Conservation (phyloP, 306 rosid genomes). For the Carpinus viminea region DNA sequence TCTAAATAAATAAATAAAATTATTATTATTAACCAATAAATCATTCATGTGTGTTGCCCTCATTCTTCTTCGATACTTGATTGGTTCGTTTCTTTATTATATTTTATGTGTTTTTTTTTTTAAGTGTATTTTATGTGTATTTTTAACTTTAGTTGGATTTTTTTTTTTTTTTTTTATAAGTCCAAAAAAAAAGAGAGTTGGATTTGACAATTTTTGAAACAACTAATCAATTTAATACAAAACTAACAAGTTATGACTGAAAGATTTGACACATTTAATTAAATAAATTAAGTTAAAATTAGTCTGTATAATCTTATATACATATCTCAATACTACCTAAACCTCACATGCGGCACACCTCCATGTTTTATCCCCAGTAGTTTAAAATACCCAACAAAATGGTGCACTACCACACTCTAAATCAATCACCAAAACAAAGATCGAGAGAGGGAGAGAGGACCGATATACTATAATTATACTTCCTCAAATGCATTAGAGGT, state of each 20-base stretch:
- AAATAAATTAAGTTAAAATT: too few species aligned
- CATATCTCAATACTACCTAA: too few species aligned
- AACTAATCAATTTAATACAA: too few species aligned
- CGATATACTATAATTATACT: not conserved
- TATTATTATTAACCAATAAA: not conserved
- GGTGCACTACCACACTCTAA: not conserved
- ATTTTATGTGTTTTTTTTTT: not conserved
- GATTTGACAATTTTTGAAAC: too few species aligned
- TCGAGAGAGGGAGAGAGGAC: not conserved
- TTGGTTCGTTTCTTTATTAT: not conserved
- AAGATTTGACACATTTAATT: too few species aligned
- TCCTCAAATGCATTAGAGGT: not conserved
- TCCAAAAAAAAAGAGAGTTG: too few species aligned
- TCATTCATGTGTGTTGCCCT: not conserved
- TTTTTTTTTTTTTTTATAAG: too few species aligned
- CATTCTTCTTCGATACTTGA: not conserved
- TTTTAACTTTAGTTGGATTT: not conserved
- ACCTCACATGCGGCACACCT: too few species aligned
- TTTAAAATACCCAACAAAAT: not conserved
- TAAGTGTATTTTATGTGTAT: not conserved
- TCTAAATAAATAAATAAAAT: not conserved
- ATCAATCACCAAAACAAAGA: not conserved
- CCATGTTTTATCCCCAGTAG: not conserved
- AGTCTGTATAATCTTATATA: too few species aligned
- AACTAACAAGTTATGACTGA: too few species aligned